These are phyloP conservation scores for Trichoderma gracile DNA, from an alignment of 2,329 filamentous ascomycete species.

Conservation along the genomic window DNA sequence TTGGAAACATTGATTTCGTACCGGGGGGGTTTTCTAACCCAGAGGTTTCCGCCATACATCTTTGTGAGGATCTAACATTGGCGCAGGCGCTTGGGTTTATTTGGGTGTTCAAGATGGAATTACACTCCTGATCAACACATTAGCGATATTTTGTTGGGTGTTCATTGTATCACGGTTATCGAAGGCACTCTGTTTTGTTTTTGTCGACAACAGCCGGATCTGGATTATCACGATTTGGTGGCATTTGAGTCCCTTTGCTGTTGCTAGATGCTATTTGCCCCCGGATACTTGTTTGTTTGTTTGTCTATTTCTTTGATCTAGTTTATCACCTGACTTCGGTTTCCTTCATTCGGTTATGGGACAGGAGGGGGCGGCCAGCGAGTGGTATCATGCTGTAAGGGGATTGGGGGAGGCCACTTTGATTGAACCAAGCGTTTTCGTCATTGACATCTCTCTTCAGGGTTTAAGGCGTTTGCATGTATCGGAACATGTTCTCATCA, in stretches of 20 bases:
- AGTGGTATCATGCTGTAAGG: not conserved
- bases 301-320: not conserved
- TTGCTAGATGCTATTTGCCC: not conserved
- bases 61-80: not conserved
- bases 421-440: not conserved
- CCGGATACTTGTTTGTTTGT: not conserved
- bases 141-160: not conserved
- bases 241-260: too few species aligned
- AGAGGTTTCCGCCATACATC: not conserved
- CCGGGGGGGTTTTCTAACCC: not conserved
- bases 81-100: slow-evolving; percentile 14
- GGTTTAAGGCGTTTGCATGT: not conserved
- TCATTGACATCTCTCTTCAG: not conserved
- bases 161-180: not conserved
- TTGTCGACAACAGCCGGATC: not conserved
- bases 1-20: too few species aligned
- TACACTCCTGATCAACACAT: not conserved
- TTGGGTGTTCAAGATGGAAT: not conserved
- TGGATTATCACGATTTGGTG: not conserved
- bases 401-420: not conserved
- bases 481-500: too few species aligned
- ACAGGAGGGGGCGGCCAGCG: not conserved
- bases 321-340: not conserved
- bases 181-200: not conserved
- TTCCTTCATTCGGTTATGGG: not conserved